Base-by-base conservation (phyloP, 257 asterid species). In the Gentiana straminea region DNA sequence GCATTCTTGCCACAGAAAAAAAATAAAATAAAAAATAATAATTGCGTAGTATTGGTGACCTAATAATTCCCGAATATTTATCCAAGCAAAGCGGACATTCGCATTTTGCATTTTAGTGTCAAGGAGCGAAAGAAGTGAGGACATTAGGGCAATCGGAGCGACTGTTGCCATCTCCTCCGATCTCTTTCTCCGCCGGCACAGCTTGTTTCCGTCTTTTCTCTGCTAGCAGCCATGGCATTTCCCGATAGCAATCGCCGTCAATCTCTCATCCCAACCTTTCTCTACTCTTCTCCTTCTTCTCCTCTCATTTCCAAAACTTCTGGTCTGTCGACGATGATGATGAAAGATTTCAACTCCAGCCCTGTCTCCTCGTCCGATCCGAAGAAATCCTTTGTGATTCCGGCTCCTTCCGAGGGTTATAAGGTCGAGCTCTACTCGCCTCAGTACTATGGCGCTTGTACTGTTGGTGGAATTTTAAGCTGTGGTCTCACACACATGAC, bases 401-500 rank as follows among this genome's bases (percentile, higher is more conserved):
- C 77, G 15, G 71, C 98, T 35, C 96, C 98, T 1, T 60, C 58
- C 38, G 98, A 91, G 68, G 77, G 84, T 33, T 77, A 82, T 3
- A 89, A 84, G 86, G 70, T 91, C 73, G 89, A 81, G 80, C 48
- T 91, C 81, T 81, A 72, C 78, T 91, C 98, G 13, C 83, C 96
- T 1, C 82, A 76, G 61, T 89, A 36, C 68, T 89, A 89, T 60
- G 92, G 87, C 32, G 97, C 95, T 35, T 89, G 95, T 64, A 85
- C 97, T 0, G 72, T 13, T 66, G 97, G 97, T 57, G 97, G 97
- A 62, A 79, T 89, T 33, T 78, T 89, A 63, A 89, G 97, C 75
- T 89, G 97, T 65, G 97, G 97, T 48, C 91, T 89, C 41, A 89
- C 97, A 36, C 97, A 89, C 70, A 89, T 70, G 95, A 58, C 97